Conservation (phyloP, 805 yeast species). For the Torulaspora delbrueckii region DNA sequence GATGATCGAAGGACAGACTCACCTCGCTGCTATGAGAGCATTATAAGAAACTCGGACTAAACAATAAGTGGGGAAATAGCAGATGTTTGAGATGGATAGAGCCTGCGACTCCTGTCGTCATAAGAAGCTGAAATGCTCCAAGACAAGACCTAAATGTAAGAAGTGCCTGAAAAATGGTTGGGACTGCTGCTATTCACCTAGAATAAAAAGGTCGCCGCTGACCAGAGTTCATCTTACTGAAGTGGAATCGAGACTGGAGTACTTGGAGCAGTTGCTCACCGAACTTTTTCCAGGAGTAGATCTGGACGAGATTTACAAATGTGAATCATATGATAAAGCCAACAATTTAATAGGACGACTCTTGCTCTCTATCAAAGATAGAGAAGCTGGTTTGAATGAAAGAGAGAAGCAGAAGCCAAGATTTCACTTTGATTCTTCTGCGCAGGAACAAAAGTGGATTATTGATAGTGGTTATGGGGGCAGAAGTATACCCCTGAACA, state of each 20-base stretch:
- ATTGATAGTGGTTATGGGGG: constrained; percentile 5
- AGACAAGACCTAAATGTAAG: constrained; percentile 68
- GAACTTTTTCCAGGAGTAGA: constrained; percentile 45
- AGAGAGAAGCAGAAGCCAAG: background rate
- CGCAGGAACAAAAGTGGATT: constrained; percentile 5
- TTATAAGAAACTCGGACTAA: too few relatives aligned
- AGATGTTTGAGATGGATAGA: background rate
- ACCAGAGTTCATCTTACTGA: constrained; percentile 76
- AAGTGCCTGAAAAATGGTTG: constrained; percentile 69
- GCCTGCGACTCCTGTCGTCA: constrained; percentile 78
- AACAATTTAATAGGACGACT: constrained; percentile 8
- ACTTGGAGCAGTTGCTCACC: constrained; percentile 42
- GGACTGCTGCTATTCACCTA: constrained; percentile 75
- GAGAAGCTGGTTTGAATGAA: constrained; percentile 7
- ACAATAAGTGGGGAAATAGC: too few relatives aligned
- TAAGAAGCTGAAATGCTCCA: constrained; percentile 75
- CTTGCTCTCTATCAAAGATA: constrained; percentile 1
- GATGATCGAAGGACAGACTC: constrained; percentile 17
- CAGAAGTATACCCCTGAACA: constrained; percentile 29
- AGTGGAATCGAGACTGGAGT: constrained; percentile 56
- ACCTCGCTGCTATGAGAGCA: too few relatives aligned
- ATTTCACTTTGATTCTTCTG: constrained; percentile 4
- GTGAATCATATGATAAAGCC: constrained; percentile 1
- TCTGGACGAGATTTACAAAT: constrained; percentile 38
- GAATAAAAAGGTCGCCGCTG: constrained; percentile 70